Percentiles rank a stretch among this genome's conserved stretches.
Evolutionary conservation across 2,329 filamentous ascomycete species (phyloP).

Genomic region (Venturia asperata): DNA sequence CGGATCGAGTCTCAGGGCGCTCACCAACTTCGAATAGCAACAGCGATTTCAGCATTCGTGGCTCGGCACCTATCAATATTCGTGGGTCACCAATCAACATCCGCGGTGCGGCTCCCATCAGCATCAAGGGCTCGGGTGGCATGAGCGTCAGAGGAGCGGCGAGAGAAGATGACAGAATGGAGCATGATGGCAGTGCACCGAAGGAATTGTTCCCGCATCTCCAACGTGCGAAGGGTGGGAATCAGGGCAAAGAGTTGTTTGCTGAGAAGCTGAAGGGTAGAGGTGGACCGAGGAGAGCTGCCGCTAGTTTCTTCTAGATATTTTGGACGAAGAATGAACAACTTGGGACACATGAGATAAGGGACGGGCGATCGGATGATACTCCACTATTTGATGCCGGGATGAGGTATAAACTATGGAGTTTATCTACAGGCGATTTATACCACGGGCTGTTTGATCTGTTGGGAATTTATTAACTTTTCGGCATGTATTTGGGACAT

Average conservation of each 20-base stretch:
- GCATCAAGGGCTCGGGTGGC: constrained; percentile 20
- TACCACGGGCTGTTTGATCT: neutral
- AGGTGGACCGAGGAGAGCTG: constrained; percentile 27
- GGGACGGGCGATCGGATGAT: neutral
- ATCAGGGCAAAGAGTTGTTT: constrained; percentile 29
- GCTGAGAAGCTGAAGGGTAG: constrained; percentile 28
- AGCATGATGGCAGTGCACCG: constrained; percentile 4
- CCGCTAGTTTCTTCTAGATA: constrained; percentile 25
- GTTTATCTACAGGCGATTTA: neutral
- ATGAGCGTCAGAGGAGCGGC: constrained; percentile 32
- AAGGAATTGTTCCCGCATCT: constrained; percentile 29
- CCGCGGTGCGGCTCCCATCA: constrained; percentile 10
- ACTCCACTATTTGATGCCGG: constrained; percentile 6
- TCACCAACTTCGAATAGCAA: constrained; percentile 20
- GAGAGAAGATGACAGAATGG: constrained; percentile 18
- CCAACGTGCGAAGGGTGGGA: constrained; percentile 23
- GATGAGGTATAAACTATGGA: neutral
- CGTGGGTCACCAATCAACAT: constrained; percentile 22
- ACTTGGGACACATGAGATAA: neutral
- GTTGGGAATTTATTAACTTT: neutral
- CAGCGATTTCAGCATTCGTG: constrained; percentile 24
- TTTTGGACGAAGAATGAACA: neutral
- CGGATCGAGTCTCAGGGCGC: constrained; percentile 21
- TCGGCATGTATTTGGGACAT: neutral
- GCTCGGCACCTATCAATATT: constrained; percentile 21